Evolutionary conservation across 495 filamentous ascomycete species (phyloP), one percentile per base, ranked within the genome.

Genomic region (Neurospora sp.): DNA sequence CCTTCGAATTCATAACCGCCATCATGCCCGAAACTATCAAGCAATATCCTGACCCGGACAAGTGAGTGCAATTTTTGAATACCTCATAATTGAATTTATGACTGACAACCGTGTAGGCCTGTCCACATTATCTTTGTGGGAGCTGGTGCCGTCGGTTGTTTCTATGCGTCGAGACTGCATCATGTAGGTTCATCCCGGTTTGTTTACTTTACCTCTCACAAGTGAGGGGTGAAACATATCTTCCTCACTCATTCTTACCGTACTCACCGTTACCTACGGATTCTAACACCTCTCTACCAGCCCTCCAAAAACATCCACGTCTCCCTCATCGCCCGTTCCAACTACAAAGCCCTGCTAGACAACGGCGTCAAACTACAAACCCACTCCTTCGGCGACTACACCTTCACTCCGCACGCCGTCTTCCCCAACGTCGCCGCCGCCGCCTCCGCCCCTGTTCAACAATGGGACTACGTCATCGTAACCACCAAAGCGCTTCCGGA

Each of bases 401-500:
- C 76, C 12, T 88, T 88, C 79, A 72, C 18, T 4, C 87, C 87
- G 0, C 76, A 85, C 70, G 78, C 82, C 68, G 83, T 85, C 68
- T 88, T 85, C 75, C 81, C 84, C 48, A 80, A 79, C 41, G 79
- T 83, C 38, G 74, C 79, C 27, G 79, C 82, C 16, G 84, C 84
- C 39, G 70, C 79, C 35, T 38, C 68, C 20, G 46, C 76, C 70
- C 69, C 74, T 20, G 42, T 46, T 20, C 76, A 73, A 39, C 75
- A 70, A 6, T 90, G 86, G 85, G 89, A 90, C 80, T 89, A 86
- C 76, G 82, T 90, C 74, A 79, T 91, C 71, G 83, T 88, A 69
- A 86, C 85, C 4, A 90, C 88, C 37, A 90, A 90, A 74, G 85
- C 87, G 4, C 81, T 87, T 5, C 86, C 87, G 2, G 87, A 88